Base-by-base conservation (phyloP, 129 eudicot genomes). In the Flaveria ramosissima region DNA sequence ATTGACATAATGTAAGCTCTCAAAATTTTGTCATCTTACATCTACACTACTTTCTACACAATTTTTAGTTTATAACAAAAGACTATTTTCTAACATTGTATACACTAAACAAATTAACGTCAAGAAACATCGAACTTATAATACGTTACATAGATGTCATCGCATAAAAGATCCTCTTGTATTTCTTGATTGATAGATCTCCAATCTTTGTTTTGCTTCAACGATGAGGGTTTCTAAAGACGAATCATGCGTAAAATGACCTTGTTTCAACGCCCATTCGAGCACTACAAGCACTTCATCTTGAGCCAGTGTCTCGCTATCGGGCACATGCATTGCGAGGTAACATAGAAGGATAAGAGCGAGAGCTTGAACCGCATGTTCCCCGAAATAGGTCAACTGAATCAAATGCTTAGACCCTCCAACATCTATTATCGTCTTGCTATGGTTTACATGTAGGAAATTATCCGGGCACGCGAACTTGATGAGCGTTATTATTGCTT, bases 241-340 rank as follows among this genome's bases (percentile, higher is more conserved):
- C 45, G 82, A 76, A 36, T 85, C 86, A 56, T 85, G 84, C 71
- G 77, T 84, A 53, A 88, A 55, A 53, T 80, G 82, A 1, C 76
- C 85, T 61, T 88, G 92, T 65, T 88, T 85, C 65, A 75, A 77
- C 11, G 86, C 92, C 89, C 89, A 88, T 64, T 88, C 92, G 7
- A 88, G 81, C 70, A 85, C 89, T 1, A 78, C 80, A 9, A 88
- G 83, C 79, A 85, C 89, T 21, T 88, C 86, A 41, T 83, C 89
- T 64, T 83, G 88, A 6, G 88, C 92, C 6, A 85, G 62, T 32
- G 72, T 82, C 78, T 85, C 87, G 55, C 85, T 88, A 39, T 88
- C 88, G 1, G 89, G 89, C 41, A 85, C 88, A 14, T 85, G 87
- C 48, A 85, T 20, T 3, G 88, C 85, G 1, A 85, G 80, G 75